These are phyloP conservation scores for Pythium sp. DNA, from an alignment of 352 stramenopile species.

Conservation along the genomic window DNA sequence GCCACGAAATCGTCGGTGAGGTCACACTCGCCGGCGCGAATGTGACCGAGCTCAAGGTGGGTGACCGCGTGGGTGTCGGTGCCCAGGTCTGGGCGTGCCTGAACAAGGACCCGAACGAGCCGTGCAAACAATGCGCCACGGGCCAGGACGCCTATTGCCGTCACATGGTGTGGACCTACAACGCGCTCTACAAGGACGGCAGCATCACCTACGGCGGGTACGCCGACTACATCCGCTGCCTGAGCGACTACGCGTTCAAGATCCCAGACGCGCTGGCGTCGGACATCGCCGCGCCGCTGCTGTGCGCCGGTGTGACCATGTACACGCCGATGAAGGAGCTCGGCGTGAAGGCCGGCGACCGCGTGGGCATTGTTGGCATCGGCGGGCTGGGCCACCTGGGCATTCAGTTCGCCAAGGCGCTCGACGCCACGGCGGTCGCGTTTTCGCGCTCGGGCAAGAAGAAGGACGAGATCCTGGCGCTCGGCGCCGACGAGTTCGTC, in stretches of 20 bases:
- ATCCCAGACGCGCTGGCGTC: constrained; percentile 74
- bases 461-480: constrained; percentile 20
- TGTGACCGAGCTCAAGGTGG: constrained; percentile 63
- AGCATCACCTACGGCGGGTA: constrained; percentile 58
- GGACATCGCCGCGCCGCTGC: constrained; percentile 51
- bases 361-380: constrained; percentile 77
- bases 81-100: background rate
- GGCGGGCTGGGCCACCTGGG: constrained; percentile 84
- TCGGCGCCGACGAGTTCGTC: constrained; percentile 68
- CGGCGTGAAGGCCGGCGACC: constrained; percentile 31
- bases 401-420: constrained; percentile 57
- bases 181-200: constrained; percentile 28
- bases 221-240: constrained; percentile 58
- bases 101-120: background rate
- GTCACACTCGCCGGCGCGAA: constrained; percentile 33
- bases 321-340: constrained; percentile 69
- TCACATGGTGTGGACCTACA: constrained; percentile 50
- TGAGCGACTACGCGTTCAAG: constrained; percentile 57
- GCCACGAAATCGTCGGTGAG: constrained; percentile 59
- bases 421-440: constrained; percentile 40
- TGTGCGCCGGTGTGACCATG: constrained; percentile 84
- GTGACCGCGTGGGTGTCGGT: constrained; percentile 32
- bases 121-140: constrained; percentile 57
- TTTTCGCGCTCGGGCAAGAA: constrained; percentile 33
- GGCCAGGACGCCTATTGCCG: constrained; percentile 64